phyloP scores from a whole-genome alignment of 192 early-diverging fungal genomes.

The Backusella sp. region DNA sequence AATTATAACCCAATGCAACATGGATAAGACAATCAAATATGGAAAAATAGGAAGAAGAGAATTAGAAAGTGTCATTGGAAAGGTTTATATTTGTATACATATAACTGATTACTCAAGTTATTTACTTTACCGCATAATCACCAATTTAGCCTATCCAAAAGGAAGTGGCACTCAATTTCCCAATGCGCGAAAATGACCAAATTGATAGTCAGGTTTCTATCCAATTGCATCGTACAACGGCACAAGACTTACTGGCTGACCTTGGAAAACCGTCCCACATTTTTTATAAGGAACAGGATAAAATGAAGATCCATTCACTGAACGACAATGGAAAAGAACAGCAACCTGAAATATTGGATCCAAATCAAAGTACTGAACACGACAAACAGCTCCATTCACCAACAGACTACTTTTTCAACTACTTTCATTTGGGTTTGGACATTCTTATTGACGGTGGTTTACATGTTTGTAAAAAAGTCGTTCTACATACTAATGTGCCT shows the following conservation, averaged over 20 bases:
- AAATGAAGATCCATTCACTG: conserved; percentile 67
- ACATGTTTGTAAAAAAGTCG: conserved; percentile 69
- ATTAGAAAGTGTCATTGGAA: conserved; percentile 43
- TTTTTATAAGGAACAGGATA: conserved; percentile 67
- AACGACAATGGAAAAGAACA: conserved; percentile 15
- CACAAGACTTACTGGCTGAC: conserved; percentile 71
- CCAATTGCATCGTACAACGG: conserved; percentile 51
- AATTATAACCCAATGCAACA: conserved; percentile 27
- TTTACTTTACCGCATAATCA: background rate
- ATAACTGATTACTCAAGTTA: background rate
- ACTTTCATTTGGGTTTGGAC: conserved; percentile 71
- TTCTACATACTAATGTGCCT: conserved; percentile 67
- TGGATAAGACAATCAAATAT: conserved; percentile 28
- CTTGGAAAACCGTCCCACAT: conserved; percentile 60
- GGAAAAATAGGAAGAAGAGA: conserved; percentile 41
- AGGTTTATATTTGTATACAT: conserved; percentile 29
- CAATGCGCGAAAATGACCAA: conserved; percentile 12
- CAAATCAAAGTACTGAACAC: background rate
- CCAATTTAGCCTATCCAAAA: background rate
- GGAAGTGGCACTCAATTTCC: conserved; percentile 41
- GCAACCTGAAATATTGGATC: background rate
- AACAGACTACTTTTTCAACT: conserved; percentile 75
- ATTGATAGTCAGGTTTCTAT: conserved; percentile 34
- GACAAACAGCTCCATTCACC: conserved; percentile 29
- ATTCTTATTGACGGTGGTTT: conserved; percentile 62